These are phyloP conservation scores for Phytopythium chamaehyphon DNA, from an alignment of 352 stramenopile species.

Conservation along the genomic window DNA sequence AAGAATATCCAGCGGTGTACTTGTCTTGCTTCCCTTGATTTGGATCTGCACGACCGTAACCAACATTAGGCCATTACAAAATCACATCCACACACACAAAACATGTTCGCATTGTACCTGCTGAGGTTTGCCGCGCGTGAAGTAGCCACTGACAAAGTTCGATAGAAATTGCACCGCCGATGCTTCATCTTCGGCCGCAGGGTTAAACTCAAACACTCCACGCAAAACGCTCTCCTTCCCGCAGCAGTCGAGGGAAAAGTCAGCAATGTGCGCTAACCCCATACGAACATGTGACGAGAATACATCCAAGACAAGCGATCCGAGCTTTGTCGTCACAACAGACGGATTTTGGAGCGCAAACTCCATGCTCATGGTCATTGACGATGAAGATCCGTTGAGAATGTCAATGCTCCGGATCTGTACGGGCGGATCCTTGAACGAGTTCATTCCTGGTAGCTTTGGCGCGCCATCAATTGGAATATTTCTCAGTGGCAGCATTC, in stretches of 20 bases:
- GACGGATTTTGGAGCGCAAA: constrained; percentile 74
- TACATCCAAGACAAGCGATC: constrained; percentile 49
- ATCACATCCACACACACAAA: neutral
- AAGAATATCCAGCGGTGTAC: constrained; percentile 56
- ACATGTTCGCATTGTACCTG: constrained; percentile 30
- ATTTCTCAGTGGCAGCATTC: constrained; percentile 51
- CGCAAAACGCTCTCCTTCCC: constrained; percentile 42
- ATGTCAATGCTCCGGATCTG: constrained; percentile 67
- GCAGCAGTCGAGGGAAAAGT: constrained; percentile 72
- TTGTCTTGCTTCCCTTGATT: constrained; percentile 53
- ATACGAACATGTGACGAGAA: constrained; percentile 39
- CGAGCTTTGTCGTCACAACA: constrained; percentile 55
- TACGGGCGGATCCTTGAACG: constrained; percentile 57
- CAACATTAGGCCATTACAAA: constrained; percentile 5
- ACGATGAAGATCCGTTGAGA: constrained; percentile 28
- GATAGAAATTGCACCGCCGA: constrained; percentile 63
- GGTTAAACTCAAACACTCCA: constrained; percentile 61
- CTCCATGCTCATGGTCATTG: constrained; percentile 62
- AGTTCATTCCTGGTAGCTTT: constrained; percentile 63
- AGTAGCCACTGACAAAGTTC: constrained; percentile 82
- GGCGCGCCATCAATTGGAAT: constrained; percentile 58
- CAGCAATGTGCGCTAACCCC: constrained; percentile 49
- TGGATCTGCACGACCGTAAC: constrained; percentile 34
- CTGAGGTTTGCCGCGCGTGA: constrained; percentile 57
- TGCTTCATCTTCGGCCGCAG: constrained; percentile 18